Conservation (phyloP, 1,284 basidiomycete species). For the Somion occarium region DNA sequence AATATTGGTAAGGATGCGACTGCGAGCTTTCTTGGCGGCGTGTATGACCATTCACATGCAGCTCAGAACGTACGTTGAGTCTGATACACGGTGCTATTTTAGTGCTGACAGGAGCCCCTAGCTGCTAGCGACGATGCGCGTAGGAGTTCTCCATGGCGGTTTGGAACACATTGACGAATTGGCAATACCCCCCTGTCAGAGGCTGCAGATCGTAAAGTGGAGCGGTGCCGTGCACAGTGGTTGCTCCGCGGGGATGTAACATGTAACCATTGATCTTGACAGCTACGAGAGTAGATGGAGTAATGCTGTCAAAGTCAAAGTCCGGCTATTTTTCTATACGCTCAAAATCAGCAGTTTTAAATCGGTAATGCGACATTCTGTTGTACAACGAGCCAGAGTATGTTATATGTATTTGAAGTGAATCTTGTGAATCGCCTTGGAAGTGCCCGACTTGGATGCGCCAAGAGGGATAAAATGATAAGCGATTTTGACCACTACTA, state of each 20-base stretch:
- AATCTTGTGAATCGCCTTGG: too few species aligned
- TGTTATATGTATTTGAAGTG: too few species aligned
- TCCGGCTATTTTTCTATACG: too few species aligned
- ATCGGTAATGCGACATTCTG: too few species aligned
- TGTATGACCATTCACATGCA: conserved; percentile 82
- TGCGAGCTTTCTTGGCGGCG: conserved; percentile 77
- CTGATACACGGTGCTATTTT: conserved; percentile 14
- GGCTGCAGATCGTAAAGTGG: conserved; percentile 25
- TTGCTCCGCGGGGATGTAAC: background rate
- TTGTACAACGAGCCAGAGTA: too few species aligned
- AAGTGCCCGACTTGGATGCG: too few species aligned
- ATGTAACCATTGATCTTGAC: too few species aligned
- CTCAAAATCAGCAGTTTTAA: too few species aligned
- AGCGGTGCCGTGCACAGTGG: background rate
- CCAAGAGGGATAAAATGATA: too few species aligned
- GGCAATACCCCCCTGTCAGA: conserved; percentile 32
- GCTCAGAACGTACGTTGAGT: conserved; percentile 63
- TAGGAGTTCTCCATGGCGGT: conserved; percentile 73
- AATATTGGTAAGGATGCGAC: conserved; percentile 80
- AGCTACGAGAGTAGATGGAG: too few species aligned
- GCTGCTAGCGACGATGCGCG: conserved; percentile 79
- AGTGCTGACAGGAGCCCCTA: conserved; percentile 17
- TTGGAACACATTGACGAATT: conserved; percentile 44
- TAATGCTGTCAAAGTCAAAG: too few species aligned
- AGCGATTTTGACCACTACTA: too few species aligned